phyloP scores from a whole-genome alignment of 352 stramenopile genomes.

The Vaucheria bursata region DNA sequence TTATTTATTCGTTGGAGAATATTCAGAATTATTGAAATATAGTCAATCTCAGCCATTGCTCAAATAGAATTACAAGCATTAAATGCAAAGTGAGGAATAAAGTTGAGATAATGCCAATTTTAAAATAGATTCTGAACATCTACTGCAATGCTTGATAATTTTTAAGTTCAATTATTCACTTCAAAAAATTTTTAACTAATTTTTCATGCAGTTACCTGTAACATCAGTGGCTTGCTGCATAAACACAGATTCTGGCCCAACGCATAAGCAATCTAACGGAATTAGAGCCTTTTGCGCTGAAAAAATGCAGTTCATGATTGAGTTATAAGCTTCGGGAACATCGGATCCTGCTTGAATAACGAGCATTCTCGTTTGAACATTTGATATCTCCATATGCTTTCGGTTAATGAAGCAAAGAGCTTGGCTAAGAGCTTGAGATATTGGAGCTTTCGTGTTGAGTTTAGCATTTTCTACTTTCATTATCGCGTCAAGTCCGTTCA shows the following conservation, averaged over 20 bases:
- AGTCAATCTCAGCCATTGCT: too few species aligned
- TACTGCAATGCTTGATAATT: too few species aligned
- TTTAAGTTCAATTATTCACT: too few species aligned
- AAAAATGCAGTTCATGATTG: constrained; percentile 45
- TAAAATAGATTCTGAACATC: too few species aligned
- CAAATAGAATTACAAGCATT: too few species aligned
- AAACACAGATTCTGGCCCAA: constrained; percentile 29
- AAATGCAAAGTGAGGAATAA: too few species aligned
- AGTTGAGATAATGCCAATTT: too few species aligned
- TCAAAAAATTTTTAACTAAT: too few species aligned
- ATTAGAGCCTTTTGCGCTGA: constrained; percentile 44
- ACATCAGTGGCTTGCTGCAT: constrained; percentile 41
- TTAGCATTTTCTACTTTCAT: background rate
- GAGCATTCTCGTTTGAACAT: constrained; percentile 2
- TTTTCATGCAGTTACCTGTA: too few species aligned
- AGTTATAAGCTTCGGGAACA: constrained; percentile 35
- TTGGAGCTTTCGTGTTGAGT: background rate
- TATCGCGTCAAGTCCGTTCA: constrained; percentile 9
- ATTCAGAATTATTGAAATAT: too few species aligned
- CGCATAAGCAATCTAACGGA: constrained; percentile 29
- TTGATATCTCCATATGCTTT: background rate
- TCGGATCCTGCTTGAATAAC: constrained; percentile 27
- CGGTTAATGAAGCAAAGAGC: background rate
- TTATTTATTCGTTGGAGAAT: too few species aligned
- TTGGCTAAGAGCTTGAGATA: background rate